Conservation (phyloP, 2,329 filamentous ascomycete genomes). For the Sporothrix variecibatus region DNA sequence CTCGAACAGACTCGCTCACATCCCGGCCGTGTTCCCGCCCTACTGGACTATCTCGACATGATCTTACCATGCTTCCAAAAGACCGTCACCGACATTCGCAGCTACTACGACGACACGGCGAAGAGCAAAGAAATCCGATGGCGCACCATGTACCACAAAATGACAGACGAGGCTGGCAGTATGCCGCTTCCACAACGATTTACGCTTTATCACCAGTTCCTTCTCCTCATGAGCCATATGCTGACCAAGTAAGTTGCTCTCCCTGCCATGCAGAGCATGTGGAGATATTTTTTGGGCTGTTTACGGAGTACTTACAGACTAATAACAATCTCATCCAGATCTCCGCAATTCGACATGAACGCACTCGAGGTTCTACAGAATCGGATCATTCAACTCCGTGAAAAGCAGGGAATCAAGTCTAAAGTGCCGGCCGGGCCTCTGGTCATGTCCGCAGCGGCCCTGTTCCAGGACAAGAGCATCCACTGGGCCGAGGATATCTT, state of each 20-base stretch:
- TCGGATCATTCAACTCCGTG: constrained; percentile 54
- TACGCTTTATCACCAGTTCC: constrained; percentile 57
- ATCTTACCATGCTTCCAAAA: constrained; percentile 57
- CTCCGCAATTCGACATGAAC: constrained; percentile 58
- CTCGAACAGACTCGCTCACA: constrained; percentile 57
- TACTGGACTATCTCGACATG: constrained; percentile 58
- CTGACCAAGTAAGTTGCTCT: constrained; percentile 54
- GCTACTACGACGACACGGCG: constrained; percentile 53
- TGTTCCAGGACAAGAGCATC: constrained; percentile 31
- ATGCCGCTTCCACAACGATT: constrained; percentile 56
- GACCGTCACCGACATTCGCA: constrained; percentile 55
- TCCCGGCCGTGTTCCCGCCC: constrained; percentile 50
- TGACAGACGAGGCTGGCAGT: constrained; percentile 55
- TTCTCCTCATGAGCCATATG: constrained; percentile 52
- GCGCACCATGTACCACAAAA: constrained; percentile 59
- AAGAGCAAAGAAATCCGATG: constrained; percentile 54
- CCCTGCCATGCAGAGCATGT: not conserved
- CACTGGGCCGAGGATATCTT: constrained; percentile 67
- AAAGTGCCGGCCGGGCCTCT: constrained; percentile 34
- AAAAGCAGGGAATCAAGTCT: constrained; percentile 50
- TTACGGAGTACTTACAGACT: too few relatives aligned
- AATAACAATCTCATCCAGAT: constrained; percentile 39
- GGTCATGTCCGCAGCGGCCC: constrained; percentile 33
- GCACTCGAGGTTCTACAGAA: constrained; percentile 52
- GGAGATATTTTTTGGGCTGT: too few relatives aligned